Evolutionary conservation across 306 rosid species (phyloP), one percentile per base, ranked within the genome.

Genomic region (Dalbergia oliveri): DNA sequence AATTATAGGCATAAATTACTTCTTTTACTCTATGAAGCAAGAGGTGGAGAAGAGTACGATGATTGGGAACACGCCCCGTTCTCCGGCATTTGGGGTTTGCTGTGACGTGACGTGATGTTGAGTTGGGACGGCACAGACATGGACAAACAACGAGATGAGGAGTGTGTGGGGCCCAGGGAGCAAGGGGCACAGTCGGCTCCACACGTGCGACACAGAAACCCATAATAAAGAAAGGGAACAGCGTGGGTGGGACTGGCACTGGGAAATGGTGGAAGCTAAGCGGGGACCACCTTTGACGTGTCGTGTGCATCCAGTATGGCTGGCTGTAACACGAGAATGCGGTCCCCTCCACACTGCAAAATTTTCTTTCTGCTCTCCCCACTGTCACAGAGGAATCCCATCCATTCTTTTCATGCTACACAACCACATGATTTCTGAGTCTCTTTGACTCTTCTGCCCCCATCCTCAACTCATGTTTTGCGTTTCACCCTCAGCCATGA

Each of bases 161-260:
- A 5, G 78, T 15, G 34, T 0, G 73, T 69, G 89, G 90, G 53
- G 44, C 68, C 31, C 77, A 9, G 21, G 21, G 44, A 50, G 69
- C 39, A 21, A 21, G 63, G 44, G 39, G 71, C 49, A 70, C 63
- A 70, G 88, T 79, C 85, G 86, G 87, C 84, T 82, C 75, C 89
- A 87, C 92, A 88, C 89, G 89, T 88, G 92, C 82, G 87, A 81
- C 84, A 65, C 89, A 83, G 65, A 74, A 87, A 79, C 71, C 84
- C 49, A 81, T 72, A 81, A 69, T 37, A 54, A 81, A 67, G 65
- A 66, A 81, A 70, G 58, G 77, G 21, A 69, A 69, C 73, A 68
- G 76, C 66, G 76, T 74, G 80, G 68, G 72, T 63, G 54, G 65
- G 64, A 11, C 54, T 53, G 56, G 56, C 15, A 35, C 37, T 33